These are phyloP conservation scores for Aspergillus fijiensis DNA, from an alignment of 2,329 filamentous ascomycete species.

Conservation along the genomic window DNA sequence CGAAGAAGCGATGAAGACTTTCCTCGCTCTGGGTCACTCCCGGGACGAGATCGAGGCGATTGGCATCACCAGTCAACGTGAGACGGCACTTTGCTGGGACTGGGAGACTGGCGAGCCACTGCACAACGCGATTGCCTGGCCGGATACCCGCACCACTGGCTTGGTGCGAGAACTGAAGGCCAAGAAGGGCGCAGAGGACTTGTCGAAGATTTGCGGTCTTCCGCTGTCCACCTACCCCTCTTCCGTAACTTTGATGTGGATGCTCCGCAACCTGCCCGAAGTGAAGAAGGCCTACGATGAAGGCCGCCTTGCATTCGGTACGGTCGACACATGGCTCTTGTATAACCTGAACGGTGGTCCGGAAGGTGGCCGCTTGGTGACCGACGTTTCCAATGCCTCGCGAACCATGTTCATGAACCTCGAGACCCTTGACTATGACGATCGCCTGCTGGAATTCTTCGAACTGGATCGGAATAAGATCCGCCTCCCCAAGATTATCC, in stretches of 20 bases:
- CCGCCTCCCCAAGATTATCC: constrained; percentile 76
- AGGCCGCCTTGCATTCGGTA: constrained; percentile 76
- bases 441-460: constrained; percentile 75
- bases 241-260: constrained; percentile 80
- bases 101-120: constrained; percentile 74
- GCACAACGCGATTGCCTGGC: constrained; percentile 85
- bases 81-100: constrained; percentile 86
- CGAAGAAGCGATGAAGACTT: constrained; percentile 69
- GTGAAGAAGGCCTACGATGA: constrained; percentile 75
- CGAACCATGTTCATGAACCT: constrained; percentile 96
- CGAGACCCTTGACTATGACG: constrained; percentile 74
- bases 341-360: constrained; percentile 75
- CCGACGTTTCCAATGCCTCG: constrained; percentile 83
- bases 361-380: constrained; percentile 69
- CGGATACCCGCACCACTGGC: constrained; percentile 75
- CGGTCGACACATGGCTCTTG: constrained; percentile 84
- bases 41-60: constrained; percentile 69
- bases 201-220: constrained; percentile 72
- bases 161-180: constrained; percentile 75
- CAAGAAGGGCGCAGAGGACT: constrained; percentile 64
- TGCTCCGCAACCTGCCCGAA: constrained; percentile 68
- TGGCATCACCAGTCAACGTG: constrained; percentile 87
- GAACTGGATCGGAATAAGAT: constrained; percentile 70
- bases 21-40: constrained; percentile 67
- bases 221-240: constrained; percentile 87